phyloP scores from a whole-genome alignment of 257 asterid species.

The Verbascum thapsus region DNA sequence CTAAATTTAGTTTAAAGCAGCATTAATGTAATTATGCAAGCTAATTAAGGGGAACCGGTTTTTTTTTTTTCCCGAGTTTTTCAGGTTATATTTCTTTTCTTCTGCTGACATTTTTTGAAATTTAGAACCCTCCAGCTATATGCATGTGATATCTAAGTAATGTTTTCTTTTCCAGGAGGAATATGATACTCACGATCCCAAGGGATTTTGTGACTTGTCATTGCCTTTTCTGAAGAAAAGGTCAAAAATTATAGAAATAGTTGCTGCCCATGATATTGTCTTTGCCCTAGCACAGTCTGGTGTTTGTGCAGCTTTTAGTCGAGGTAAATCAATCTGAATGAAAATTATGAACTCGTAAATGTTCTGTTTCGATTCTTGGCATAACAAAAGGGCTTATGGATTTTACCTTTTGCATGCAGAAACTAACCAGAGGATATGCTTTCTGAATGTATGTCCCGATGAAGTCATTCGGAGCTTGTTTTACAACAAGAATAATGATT shows the following conservation, averaged over 20 bases:
- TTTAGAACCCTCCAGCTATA: background rate
- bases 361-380: background rate
- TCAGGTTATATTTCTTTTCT: background rate
- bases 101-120: background rate
- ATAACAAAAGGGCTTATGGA: conserved; percentile 26
- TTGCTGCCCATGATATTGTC: conserved; percentile 97
- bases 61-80: background rate
- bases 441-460: conserved; percentile 89
- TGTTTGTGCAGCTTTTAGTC: conserved; percentile 97
- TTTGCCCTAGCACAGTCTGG: conserved; percentile 99
- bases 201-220: conserved; percentile 65
- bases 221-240: conserved; percentile 91
- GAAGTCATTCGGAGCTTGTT: conserved; percentile 98
- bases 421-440: conserved; percentile 91
- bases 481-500: conserved; percentile 96
- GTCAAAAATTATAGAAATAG: conserved; percentile 92
- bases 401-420: conserved; percentile 57
- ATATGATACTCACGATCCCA: conserved; percentile 97
- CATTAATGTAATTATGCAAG: background rate
- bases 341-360: background rate
- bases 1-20: background rate
- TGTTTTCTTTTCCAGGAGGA: conserved; percentile 71
- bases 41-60: background rate
- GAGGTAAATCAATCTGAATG: conserved; percentile 51
- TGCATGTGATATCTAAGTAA: background rate